Evolutionary conservation across 768 basidiomycete species (phyloP).

Genomic region (Podaxis sp.): DNA sequence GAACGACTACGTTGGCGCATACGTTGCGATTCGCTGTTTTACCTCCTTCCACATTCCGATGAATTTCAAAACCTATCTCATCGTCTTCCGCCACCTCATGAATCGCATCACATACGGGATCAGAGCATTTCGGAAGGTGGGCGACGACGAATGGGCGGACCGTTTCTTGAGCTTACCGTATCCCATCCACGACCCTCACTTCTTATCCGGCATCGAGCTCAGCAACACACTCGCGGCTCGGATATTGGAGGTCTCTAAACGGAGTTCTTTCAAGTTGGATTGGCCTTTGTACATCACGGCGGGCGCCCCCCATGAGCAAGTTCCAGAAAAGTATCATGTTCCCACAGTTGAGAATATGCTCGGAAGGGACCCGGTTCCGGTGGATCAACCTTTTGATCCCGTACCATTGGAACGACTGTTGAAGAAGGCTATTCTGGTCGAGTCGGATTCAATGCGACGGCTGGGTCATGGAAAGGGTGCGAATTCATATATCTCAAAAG

Average conservation of each 20-base stretch:
- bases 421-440: slow-evolving; percentile 18
- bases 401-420: slow-evolving; percentile 22
- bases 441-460: not conserved
- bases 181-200: slow-evolving; percentile 2
- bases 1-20: slow-evolving; percentile 50
- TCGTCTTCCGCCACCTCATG: slow-evolving; percentile 38
- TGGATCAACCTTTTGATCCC: slow-evolving; percentile 16
- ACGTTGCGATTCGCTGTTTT: slow-evolving; percentile 36
- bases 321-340: slow-evolving; percentile 2
- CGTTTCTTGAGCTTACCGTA: slow-evolving; percentile 25
- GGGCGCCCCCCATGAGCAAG: not conserved
- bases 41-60: slow-evolving; percentile 27
- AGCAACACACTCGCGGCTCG: not conserved
- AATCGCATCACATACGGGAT: slow-evolving; percentile 27
- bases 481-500: not conserved
- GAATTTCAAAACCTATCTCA: slow-evolving; percentile 37
- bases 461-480: slow-evolving; percentile 1
- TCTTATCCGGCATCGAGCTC: not conserved
- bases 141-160: slow-evolving; percentile 26
- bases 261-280: not conserved
- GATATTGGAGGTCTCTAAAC: not conserved
- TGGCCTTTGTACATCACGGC: not conserved
- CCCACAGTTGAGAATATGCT: slow-evolving; percentile 23
- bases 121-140: slow-evolving; percentile 9
- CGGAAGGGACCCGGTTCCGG: slow-evolving; percentile 15